Base-by-base conservation (phyloP, 1,139 yeast genomes). In the Pichia sp. region DNA sequence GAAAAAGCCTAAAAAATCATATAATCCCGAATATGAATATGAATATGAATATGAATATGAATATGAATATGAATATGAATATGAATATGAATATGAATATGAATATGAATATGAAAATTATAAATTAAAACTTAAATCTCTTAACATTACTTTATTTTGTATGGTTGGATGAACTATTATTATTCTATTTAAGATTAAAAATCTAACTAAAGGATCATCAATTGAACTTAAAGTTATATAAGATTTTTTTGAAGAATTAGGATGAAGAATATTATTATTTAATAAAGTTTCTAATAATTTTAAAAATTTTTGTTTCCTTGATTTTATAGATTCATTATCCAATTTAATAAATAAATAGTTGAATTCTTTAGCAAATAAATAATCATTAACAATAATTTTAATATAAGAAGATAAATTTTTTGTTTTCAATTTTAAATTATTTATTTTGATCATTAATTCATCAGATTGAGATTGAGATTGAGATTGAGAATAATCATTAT, bases 191-290 rank as follows among this genome's bases (percentile, higher is more conserved):
- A 58, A 33, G 3, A 65, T 46, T 4, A 65, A 43, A 45, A 61
- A 63, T 35, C 67, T 47, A n/a, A 64, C 52, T 7, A 65, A 42
- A 5, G 64, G 62, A 46, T 64, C 68, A 45, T 62, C 65, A 34
- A 57, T 55, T 18, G 58, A 56, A 7, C 30, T 28, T 11, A 51
- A 18, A 7, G 53, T 58, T 3, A 63, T 49, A 18, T 34, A 48
- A 5, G 32, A 40, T 6, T 36, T 33, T 25, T 31, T 25, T 3
- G 18, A 11, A 4, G 38, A 54, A 52, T 32, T 60, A 38, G 44
- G 54, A 52, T 35, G 47, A 31, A 34, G 39, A 42, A 40, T 45
- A 37, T 36, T 54, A 37, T 63, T 59, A 45, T 64, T 65, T n/a
- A 65, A 50, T 29, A 65, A 49, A 3, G 57, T 49, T 48, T 65